phyloP scores from a whole-genome alignment of 2,329 filamentous ascomycete genomes.

The Monosporascus sp. region DNA sequence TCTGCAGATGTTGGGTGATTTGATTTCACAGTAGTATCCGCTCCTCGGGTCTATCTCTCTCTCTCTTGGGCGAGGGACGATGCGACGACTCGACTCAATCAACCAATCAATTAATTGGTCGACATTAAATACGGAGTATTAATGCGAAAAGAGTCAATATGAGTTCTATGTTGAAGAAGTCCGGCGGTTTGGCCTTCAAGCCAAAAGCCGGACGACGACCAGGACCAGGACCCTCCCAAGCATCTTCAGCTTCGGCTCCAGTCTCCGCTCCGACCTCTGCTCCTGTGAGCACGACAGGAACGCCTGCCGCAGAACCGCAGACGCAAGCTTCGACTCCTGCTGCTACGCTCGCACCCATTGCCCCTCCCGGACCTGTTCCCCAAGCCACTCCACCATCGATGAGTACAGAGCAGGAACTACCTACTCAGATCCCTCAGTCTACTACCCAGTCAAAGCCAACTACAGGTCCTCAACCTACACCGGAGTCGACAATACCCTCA shows the following conservation, averaged over 20 bases:
- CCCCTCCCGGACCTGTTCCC: constrained; percentile 1
- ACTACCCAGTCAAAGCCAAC: neutral
- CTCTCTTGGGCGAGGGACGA: neutral
- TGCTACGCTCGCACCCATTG: constrained; percentile 10
- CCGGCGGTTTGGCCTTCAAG: constrained; percentile 59
- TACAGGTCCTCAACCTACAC: neutral
- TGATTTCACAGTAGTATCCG: too few relatives aligned
- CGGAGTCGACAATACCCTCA: neutral
- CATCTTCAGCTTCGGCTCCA: constrained; percentile 16
- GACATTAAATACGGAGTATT: constrained; percentile 8
- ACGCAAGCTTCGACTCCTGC: constrained; percentile 16
- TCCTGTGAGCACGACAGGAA: constrained; percentile 12
- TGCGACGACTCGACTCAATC: neutral
- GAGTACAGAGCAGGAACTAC: neutral
- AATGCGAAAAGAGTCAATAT: constrained; percentile 32
- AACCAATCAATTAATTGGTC: neutral
- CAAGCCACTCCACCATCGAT: neutral
- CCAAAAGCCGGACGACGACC: constrained; percentile 60
- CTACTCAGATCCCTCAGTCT: neutral
- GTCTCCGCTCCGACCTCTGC: constrained; percentile 10
- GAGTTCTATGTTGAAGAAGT: constrained; percentile 66
- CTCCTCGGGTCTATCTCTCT: too few relatives aligned
- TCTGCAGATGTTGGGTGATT: too few relatives aligned
- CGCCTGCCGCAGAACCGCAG: constrained; percentile 18
- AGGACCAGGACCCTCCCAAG: constrained; percentile 36